phyloP scores from a whole-genome alignment of 257 asterid genomes.

The Lantana camara region DNA sequence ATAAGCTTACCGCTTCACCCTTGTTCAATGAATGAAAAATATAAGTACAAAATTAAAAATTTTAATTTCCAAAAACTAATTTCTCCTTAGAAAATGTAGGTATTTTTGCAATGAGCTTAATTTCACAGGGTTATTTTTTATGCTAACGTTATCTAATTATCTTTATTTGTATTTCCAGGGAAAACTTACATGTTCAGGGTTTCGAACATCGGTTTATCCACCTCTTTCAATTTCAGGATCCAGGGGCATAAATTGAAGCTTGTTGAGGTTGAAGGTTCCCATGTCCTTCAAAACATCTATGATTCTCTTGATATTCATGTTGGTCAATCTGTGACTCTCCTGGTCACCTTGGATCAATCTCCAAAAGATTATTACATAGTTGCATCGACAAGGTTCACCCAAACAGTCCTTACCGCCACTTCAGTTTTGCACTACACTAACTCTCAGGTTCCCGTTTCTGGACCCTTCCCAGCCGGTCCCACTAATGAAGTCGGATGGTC shows the following conservation, averaged over 20 bases:
- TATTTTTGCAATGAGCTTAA: no score
- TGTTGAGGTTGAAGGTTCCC: constrained; percentile 95
- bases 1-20: no score
- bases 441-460: constrained; percentile 63
- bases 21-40: no score
- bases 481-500: constrained; percentile 60
- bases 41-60: no score
- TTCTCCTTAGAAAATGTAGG: no score
- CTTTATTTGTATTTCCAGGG: constrained; percentile 47
- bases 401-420: constrained; percentile 44
- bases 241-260: constrained; percentile 83
- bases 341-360: constrained; percentile 77
- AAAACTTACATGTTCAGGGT: constrained; percentile 88
- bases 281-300: constrained; percentile 74
- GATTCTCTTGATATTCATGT: constrained; percentile 80
- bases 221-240: constrained; percentile 81
- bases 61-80: no score
- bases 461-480: constrained; percentile 73
- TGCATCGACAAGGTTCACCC: constrained; percentile 78
- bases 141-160: constrained; percentile 12
- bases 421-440: constrained; percentile 71
- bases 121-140: no score
- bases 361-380: constrained; percentile 82
- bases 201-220: constrained; percentile 76
- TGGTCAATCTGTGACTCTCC: constrained; percentile 79